Conservation (phyloP, 768 basidiomycete species). For the Hygrophoropsis aurantiaca region DNA sequence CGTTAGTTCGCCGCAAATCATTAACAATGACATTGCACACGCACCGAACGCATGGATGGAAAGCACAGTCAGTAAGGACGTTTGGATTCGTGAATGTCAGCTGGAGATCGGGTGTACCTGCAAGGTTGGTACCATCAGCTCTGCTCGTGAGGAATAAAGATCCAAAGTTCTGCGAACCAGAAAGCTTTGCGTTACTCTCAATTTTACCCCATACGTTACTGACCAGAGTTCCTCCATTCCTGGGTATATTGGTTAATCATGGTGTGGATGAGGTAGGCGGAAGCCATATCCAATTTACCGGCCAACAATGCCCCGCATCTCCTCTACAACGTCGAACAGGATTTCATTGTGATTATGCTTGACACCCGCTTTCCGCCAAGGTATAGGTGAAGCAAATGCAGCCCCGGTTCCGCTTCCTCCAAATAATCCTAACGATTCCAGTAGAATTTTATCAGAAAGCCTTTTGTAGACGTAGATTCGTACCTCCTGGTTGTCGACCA, state of each 20-base stretch:
- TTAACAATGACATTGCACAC: slow-evolving; percentile 20
- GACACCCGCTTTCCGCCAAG: slow-evolving; percentile 87
- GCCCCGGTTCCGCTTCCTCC: slow-evolving; percentile 39
- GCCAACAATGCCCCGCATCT: slow-evolving; percentile 53
- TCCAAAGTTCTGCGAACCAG: slow-evolving; percentile 47
- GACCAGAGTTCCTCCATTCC: slow-evolving; percentile 65
- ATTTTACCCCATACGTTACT: slow-evolving; percentile 76
- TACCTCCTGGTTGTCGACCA: slow-evolving; percentile 28
- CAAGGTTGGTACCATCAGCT: slow-evolving; percentile 6
- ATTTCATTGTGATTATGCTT: slow-evolving; percentile 89
- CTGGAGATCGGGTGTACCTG: slow-evolving; percentile 87
- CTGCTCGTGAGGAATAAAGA: neutral
- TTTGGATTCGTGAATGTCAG: slow-evolving; percentile 76
- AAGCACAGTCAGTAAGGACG: slow-evolving; percentile 74
- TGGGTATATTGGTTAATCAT: slow-evolving; percentile 25
- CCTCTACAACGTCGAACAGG: slow-evolving; percentile 88
- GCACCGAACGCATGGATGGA: slow-evolving; percentile 92
- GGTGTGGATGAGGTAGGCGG: neutral
- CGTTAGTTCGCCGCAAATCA: slow-evolving; percentile 2
- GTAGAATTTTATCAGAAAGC: neutral
- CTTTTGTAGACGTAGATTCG: neutral
- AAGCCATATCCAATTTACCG: slow-evolving; percentile 17
- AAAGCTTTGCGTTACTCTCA: slow-evolving; percentile 73
- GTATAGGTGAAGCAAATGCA: slow-evolving; percentile 85
- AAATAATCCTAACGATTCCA: slow-evolving; percentile 16